phyloP scores from a whole-genome alignment of 176 grass and related monocot genomes.

The Canna indica region DNA sequence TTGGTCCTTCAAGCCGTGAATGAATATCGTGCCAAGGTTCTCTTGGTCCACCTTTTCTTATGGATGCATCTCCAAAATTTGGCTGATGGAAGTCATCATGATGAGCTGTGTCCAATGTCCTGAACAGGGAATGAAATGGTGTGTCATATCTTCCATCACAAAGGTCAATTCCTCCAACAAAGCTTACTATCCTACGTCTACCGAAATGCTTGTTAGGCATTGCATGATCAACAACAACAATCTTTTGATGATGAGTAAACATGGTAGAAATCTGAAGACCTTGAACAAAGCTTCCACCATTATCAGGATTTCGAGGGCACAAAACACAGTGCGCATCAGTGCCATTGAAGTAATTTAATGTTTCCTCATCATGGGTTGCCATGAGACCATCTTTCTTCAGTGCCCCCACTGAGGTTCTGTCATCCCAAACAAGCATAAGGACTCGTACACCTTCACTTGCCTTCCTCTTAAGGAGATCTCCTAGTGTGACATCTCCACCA shows the following conservation, averaged over 20 bases:
- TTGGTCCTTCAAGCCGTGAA: conserved; percentile 12
- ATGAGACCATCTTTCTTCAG: conserved; percentile 21
- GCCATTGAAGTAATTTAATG: not conserved
- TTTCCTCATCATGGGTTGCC: conserved; percentile 23
- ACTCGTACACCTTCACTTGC: conserved; percentile 19
- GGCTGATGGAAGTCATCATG: conserved; percentile 2
- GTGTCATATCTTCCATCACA: conserved; percentile 25
- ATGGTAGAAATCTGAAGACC: conserved; percentile 2
- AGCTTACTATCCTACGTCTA: not conserved
- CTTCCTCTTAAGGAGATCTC: conserved; percentile 15
- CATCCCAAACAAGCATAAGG: conserved; percentile 25
- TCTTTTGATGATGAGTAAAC: conserved; percentile 16
- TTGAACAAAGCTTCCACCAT: conserved; percentile 18
- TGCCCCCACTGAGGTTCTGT: conserved; percentile 13
- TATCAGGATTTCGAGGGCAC: conserved; percentile 18
- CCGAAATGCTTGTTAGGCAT: not conserved
- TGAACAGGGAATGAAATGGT: conserved; percentile 15
- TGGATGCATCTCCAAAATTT: conserved; percentile 15
- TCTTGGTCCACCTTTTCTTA: not conserved
- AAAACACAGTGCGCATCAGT: conserved; percentile 18
- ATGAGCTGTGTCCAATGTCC: conserved; percentile 16
- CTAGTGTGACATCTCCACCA: conserved; percentile 15
- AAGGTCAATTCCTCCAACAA: conserved; percentile 21
- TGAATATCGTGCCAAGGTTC: not conserved
- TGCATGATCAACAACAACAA: not conserved